phyloP scores from a whole-genome alignment of 2,329 filamentous ascomycete genomes.

The Exophiala lecanii-corni region DNA sequence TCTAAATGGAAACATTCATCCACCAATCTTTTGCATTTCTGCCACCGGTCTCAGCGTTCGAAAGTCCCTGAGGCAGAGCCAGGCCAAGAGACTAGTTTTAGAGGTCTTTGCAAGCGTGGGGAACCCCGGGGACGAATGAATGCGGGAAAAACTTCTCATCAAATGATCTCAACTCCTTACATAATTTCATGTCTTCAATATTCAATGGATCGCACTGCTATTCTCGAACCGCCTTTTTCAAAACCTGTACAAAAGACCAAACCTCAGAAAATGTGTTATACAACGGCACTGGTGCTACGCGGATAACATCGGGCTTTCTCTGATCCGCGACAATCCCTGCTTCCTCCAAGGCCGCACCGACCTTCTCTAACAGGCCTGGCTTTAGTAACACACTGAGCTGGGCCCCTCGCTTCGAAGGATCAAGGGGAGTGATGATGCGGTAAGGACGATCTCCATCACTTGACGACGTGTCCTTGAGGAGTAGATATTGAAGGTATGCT shows the following conservation, averaged over 20 bases:
- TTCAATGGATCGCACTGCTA: conserved; percentile 1
- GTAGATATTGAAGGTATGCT: conserved; percentile 67
- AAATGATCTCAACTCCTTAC: neutral
- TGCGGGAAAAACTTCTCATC: no score
- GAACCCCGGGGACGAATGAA: no score
- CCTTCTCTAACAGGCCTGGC: conserved; percentile 62
- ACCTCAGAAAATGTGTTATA: conserved; percentile 79
- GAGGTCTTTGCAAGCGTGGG: no score
- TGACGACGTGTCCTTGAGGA: conserved; percentile 38
- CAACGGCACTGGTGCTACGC: conserved; percentile 75
- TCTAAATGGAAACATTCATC: no score
- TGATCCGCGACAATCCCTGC: conserved; percentile 75
- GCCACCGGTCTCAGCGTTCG: no score
- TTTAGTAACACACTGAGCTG: conserved; percentile 73
- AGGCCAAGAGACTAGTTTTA: no score
- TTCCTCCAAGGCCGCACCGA: conserved; percentile 59
- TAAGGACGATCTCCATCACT: conserved; percentile 44
- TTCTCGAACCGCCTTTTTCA: conserved; percentile 22
- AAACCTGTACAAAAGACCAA: conserved; percentile 47
- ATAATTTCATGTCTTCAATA: neutral
- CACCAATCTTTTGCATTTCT: no score
- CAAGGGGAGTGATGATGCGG: conserved; percentile 63
- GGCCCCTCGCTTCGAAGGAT: conserved; percentile 65
- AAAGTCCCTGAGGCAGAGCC: no score
- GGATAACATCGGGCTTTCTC: conserved; percentile 76